Evolutionary conservation across 768 basidiomycete genomes (phyloP), one percentile per base, ranked within the genome.

Genomic region (Pisolithus marmoratus): DNA sequence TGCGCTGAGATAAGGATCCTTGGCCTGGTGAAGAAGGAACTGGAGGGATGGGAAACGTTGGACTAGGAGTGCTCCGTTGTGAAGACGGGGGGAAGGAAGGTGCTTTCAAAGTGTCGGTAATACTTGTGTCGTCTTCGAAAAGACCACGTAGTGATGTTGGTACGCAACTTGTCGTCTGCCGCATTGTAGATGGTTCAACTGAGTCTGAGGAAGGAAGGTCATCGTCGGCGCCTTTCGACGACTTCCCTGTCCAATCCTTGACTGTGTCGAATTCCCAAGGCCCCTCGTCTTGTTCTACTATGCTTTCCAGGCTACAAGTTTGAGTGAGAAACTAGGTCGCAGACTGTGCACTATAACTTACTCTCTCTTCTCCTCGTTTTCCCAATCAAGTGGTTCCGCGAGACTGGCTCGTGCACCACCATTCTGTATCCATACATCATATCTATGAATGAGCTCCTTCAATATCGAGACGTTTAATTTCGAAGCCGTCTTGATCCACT

Each of bases 401-500:
- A 95, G 73, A 62, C 87, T 90, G n/a, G 82, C 82, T 49, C 92
- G 77, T 38, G 82, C 81, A 2, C 86, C 90, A 5, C 83, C 86
- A 26, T 68, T 70, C 54, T 80, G 74, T 45, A 77, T 65, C 86
- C 87, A 87, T 26, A 80, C 76, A 57, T 94, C 84, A 47, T 92
- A 85, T 22, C 85, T 84, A 23, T 81, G 69, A 44, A 96, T 77
- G 29, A 98, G 75, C 50, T 98, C 96, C 57, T 84, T 85, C 17
- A 98, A 72, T 17, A 81, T 71, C 0, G 83, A 74, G 14, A 93
- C 71, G 1, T 82, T 77, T 1, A 78, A 70, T 74, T 87, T 94
- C 8, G 82, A 71, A 5, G 81, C 67, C 8, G 80, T 75, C 62
- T 87, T 92, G 58, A 98, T 92, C 93, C 95, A 98, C 63, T 87